A percentile compares a stretch with the other conserved stretches of the same genome.
Evolutionary conservation across 176 grass and related monocot species (phyloP).

Genomic region (Coix lacrymajobi): DNA sequence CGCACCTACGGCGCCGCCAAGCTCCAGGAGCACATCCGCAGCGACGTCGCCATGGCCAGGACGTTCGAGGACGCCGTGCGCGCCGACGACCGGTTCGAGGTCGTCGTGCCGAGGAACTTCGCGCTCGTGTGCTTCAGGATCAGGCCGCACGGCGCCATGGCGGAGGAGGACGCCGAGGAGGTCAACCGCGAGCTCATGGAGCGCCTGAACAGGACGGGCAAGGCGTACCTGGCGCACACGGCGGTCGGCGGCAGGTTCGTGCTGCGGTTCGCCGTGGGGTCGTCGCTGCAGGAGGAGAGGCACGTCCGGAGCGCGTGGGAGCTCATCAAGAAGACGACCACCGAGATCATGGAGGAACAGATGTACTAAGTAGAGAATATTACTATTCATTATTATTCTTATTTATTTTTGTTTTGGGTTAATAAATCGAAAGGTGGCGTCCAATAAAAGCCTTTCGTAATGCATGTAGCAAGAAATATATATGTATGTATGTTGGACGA

Average conservation of each 20-base stretch:
- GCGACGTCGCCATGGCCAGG: slow-evolving; percentile 58
- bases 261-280: slow-evolving; percentile 42
- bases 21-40: slow-evolving; percentile 51
- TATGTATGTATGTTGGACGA: background rate
- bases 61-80: slow-evolving; percentile 34
- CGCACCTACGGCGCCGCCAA: slow-evolving; percentile 29
- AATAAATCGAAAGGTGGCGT: background rate
- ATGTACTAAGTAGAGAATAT: background rate
- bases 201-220: slow-evolving; percentile 24
- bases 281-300: slow-evolving; percentile 34
- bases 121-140: slow-evolving; percentile 50
- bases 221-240: slow-evolving; percentile 37
- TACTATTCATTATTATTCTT: background rate
- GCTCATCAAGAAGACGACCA: slow-evolving; percentile 28
- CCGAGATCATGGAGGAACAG: background rate
- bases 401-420: background rate
- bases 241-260: slow-evolving; percentile 31
- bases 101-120: slow-evolving; percentile 27
- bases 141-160: background rate
- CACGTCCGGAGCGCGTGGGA: slow-evolving; percentile 45
- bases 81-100: slow-evolving; percentile 29
- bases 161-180: slow-evolving; percentile 1
- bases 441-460: background rate
- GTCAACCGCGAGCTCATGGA: slow-evolving; percentile 32
- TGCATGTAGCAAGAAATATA: background rate